phyloP scores from a whole-genome alignment of 805 yeast genomes.

The Metschnikowia henanensis region DNA sequence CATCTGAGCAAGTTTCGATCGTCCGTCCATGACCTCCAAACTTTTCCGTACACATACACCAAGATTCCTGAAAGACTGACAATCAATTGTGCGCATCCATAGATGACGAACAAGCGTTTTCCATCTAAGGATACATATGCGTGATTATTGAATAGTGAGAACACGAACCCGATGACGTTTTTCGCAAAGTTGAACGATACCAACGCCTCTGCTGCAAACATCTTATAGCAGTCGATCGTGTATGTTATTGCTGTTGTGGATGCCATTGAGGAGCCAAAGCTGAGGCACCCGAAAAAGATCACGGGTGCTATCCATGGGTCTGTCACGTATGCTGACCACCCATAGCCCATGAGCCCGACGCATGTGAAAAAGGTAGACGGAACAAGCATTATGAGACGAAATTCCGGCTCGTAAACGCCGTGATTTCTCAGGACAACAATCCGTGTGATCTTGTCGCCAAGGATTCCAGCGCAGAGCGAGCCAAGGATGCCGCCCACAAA shows the following conservation, averaged over 20 bases:
- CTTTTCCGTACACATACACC: slow-evolving; percentile 55
- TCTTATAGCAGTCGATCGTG: slow-evolving; percentile 55
- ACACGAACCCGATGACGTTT: slow-evolving; percentile 54
- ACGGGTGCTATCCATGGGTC: slow-evolving; percentile 60
- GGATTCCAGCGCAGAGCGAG: slow-evolving; percentile 51
- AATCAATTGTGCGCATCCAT: slow-evolving; percentile 51
- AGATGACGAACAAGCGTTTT: slow-evolving; percentile 48
- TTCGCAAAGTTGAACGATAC: slow-evolving; percentile 57
- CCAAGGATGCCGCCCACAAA: slow-evolving; percentile 60
- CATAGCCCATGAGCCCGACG: slow-evolving; percentile 61
- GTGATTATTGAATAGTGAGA: slow-evolving; percentile 54
- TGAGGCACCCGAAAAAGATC: slow-evolving; percentile 52
- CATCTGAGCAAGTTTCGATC: slow-evolving; percentile 40
- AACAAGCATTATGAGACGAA: slow-evolving; percentile 51
- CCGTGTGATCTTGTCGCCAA: slow-evolving; percentile 50
- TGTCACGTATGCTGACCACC: slow-evolving; percentile 51
- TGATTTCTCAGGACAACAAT: slow-evolving; percentile 43
- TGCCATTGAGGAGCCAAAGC: slow-evolving; percentile 61
- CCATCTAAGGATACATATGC: slow-evolving; percentile 44
- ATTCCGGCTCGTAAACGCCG: slow-evolving; percentile 65
- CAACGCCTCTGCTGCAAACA: slow-evolving; percentile 58
- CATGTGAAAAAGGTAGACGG: slow-evolving; percentile 46
- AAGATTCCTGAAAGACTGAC: slow-evolving; percentile 51
- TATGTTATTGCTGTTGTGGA: slow-evolving; percentile 63
- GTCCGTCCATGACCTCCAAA: slow-evolving; percentile 52